Evolutionary conservation across 768 basidiomycete genomes (phyloP), one percentile per base, ranked within the genome.

Genomic region (Boletus speciosus): DNA sequence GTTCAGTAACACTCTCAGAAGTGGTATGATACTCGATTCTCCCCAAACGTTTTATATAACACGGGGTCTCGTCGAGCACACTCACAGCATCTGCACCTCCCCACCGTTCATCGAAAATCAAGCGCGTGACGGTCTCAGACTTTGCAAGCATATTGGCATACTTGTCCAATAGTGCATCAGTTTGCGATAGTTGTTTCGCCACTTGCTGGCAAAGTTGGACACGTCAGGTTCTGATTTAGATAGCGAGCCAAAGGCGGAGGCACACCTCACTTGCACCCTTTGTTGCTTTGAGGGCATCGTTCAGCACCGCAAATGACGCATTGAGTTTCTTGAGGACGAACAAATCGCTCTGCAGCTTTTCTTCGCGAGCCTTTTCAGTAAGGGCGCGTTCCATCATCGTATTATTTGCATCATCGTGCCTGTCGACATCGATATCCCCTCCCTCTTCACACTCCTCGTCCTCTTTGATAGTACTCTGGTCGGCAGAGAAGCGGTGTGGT

Each of bases 21-120:
- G 21, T 3, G 7, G 19, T 27, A n/a, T 1, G 25, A 23, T 14
- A 16, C 58, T 32, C 44, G 38, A 29, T 35, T 11, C 23, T 15
- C 38, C 46, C 34, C 19, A 19, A 11, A 14, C 7, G 35, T 43
- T 12, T 8, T 8, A 36, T 23, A 9, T n/a, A 25, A 44, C 29
- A 14, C 4, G 11, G 6, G 21, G 38, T 34, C 27, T 2, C 19
- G 36, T 35, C 21, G 27, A 42, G 42, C 31, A 49, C 21, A 73
- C 82, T 72, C 64, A 89, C 90, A 41, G 76, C 81, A 56, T 87
- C 85, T 37, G 83, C 86, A 2, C 90, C 90, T 50, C 80, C 73
- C 87, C 87, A 92, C 54, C 80, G 73, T 56, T 89, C 85, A 65
- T 92, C 89, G 56, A 90, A 83, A 16, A 92, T 81, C 53, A 91